These are phyloP conservation scores for Fonsecaea pedrosoi DNA, from an alignment of 2,329 filamentous ascomycete genomes.

Conservation along the genomic window DNA sequence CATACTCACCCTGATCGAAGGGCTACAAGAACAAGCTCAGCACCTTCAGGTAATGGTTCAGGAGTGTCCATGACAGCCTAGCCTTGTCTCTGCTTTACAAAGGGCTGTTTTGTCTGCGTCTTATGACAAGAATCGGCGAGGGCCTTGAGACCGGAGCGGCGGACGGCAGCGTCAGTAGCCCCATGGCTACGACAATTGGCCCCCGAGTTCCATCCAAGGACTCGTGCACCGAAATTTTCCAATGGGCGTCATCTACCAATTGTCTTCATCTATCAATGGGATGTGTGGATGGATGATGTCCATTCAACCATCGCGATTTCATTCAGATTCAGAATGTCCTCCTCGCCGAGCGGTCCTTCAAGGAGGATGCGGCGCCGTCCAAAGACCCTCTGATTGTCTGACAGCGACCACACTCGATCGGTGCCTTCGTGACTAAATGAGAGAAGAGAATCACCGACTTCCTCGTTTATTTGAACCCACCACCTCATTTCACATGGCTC, in stretches of 20 bases:
- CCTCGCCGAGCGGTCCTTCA: constrained; percentile 48
- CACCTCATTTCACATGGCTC: constrained; percentile 34
- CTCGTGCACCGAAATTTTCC: too few relatives aligned
- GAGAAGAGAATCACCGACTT: constrained; percentile 49
- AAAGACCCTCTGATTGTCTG: constrained; percentile 39
- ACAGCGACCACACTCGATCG: constrained; percentile 51
- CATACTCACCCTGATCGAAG: too few relatives aligned
- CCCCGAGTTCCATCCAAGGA: constrained; percentile 79
- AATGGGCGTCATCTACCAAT: too few relatives aligned
- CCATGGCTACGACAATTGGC: constrained; percentile 46
- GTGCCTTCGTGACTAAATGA: constrained; percentile 47
- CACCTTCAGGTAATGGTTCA: too few relatives aligned
- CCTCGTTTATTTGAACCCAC: constrained; percentile 19
- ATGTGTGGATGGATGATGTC: too few relatives aligned
- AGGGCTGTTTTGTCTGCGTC: constrained; percentile 88
- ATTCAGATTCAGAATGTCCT: constrained; percentile 48
- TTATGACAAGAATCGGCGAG: constrained; percentile 65
- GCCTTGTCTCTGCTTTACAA: constrained; percentile 63
- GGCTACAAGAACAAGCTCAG: too few relatives aligned
- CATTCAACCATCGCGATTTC: constrained; percentile 43
- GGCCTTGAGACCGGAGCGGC: constrained; percentile 37
- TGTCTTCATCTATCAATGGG: too few relatives aligned
- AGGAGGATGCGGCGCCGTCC: constrained; percentile 50
- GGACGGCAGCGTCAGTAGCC: constrained; percentile 44
- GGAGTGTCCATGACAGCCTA: too few relatives aligned